phyloP scores from a whole-genome alignment of 108 stramenopile genomes.

The Cyclotella distinguenda region DNA sequence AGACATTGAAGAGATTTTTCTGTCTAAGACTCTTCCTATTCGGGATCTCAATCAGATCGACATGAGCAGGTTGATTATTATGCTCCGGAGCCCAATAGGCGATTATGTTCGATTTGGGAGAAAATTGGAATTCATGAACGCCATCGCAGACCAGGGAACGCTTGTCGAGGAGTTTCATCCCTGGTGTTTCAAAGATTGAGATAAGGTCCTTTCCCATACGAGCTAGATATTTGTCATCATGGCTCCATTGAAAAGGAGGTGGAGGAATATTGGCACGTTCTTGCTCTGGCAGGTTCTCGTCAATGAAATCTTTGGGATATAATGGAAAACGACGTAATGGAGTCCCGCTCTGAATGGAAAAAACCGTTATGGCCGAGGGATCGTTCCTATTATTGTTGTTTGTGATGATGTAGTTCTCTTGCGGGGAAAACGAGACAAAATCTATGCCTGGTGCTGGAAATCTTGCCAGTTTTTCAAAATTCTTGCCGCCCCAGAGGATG shows the following conservation, averaged over 20 bases:
- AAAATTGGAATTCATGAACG: conserved; percentile 94
- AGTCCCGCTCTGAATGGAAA: conserved; percentile 83
- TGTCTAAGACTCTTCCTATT: conserved; percentile 89
- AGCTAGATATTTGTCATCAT: conserved; percentile 93
- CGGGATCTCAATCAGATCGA: conserved; percentile 91
- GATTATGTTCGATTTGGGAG: conserved; percentile 87
- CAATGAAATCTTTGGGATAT: conserved; percentile 60
- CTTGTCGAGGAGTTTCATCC: conserved; percentile 89
- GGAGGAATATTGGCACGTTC: conserved; percentile 47
- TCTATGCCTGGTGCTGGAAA: conserved; percentile 90
- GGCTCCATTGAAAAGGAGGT: conserved; percentile 92
- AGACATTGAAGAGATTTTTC: conserved; percentile 94
- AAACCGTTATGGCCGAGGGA: conserved; percentile 86
- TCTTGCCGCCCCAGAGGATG: conserved; percentile 91
- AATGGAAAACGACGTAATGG: conserved; percentile 84
- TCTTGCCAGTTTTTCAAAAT: conserved; percentile 87
- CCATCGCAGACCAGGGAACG: conserved; percentile 89
- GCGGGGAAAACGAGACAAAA: conserved; percentile 73
- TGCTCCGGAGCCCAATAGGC: conserved; percentile 97
- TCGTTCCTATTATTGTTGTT: conserved; percentile 77
- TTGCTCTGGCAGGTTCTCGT: conserved; percentile 24
- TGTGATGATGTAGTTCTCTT: conserved; percentile 91
- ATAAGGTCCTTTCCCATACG: conserved; percentile 92
- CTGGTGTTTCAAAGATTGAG: conserved; percentile 88
- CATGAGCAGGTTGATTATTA: conserved; percentile 90